phyloP scores from a whole-genome alignment of 208 protist genomes.

The Wallacemonas sp. region DNA sequence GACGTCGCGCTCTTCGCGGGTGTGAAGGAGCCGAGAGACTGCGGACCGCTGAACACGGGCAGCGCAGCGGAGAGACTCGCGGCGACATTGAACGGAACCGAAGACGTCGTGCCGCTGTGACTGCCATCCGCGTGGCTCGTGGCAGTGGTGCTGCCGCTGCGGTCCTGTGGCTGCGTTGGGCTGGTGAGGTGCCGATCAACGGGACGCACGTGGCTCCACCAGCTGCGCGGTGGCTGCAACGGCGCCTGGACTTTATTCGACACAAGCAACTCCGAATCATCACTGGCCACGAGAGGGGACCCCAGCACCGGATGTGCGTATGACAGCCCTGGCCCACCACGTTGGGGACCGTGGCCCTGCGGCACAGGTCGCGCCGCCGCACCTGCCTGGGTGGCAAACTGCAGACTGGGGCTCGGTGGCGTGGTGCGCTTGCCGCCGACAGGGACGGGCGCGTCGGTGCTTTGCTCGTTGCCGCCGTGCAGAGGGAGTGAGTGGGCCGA shows the following conservation, averaged over 20 bases:
- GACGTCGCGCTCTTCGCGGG: constrained; percentile 2
- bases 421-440: neutral
- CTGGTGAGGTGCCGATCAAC: neutral
- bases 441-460: neutral
- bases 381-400: neutral
- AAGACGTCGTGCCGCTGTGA: too few species aligned
- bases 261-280: too few species aligned
- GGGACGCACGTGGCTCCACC: neutral
- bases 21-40: neutral
- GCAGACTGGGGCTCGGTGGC: neutral
- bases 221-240: too few species aligned
- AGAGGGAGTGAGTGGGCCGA: neutral
- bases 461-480: neutral
- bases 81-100: neutral
- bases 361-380: too few species aligned
- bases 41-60: constrained; percentile 4
- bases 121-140: neutral
- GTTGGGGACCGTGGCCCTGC: too few species aligned
- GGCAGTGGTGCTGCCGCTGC: neutral
- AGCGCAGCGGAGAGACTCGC: neutral
- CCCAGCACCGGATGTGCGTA: neutral
- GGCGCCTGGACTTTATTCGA: too few species aligned
- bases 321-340: neutral
- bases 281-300: neutral
- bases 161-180: neutral